These are phyloP conservation scores for Curvularia hawaiiensis DNA, from an alignment of 2,329 filamentous ascomycete species.

Conservation along the genomic window DNA sequence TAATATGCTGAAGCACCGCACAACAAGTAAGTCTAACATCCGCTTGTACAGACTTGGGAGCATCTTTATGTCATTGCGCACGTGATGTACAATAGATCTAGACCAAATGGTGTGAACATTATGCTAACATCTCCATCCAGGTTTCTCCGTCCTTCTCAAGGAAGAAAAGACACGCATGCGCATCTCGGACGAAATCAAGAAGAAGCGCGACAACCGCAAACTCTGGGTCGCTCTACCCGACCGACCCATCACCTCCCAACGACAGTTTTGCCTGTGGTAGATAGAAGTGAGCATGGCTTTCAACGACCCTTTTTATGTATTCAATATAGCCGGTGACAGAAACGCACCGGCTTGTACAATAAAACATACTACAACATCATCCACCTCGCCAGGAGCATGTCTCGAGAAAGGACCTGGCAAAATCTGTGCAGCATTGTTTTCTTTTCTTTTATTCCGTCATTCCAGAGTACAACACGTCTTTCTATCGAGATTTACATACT, in stretches of 20 bases:
- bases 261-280: constrained; percentile 92
- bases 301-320: constrained; percentile 7
- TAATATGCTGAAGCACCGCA: constrained; percentile 70
- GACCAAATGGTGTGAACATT: constrained; percentile 30
- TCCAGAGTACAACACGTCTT: constrained; percentile 22
- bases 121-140: constrained; percentile 50
- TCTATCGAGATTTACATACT: constrained; percentile 18
- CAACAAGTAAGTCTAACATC: constrained; percentile 66
- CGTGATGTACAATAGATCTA: neutral
- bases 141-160: constrained; percentile 81
- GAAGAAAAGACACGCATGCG: constrained; percentile 91
- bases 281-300: neutral
- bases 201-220: constrained; percentile 74
- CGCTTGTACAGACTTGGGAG: neutral
- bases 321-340: constrained; percentile 4
- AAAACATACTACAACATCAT: constrained; percentile 19
- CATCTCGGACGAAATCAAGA: constrained; percentile 75
- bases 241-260: constrained; percentile 79
- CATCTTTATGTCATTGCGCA: neutral
- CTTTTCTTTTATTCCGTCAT: constrained; percentile 20
- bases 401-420: neutral
- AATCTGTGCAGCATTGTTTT: neutral
- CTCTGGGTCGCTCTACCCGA: constrained; percentile 90
- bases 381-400: neutral
- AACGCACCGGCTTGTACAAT: constrained; percentile 21